A percentile compares a stretch with the other conserved stretches of the same genome.
Conservation (phyloP, 140 eudicot species). For the Anethum foeniculum region DNA sequence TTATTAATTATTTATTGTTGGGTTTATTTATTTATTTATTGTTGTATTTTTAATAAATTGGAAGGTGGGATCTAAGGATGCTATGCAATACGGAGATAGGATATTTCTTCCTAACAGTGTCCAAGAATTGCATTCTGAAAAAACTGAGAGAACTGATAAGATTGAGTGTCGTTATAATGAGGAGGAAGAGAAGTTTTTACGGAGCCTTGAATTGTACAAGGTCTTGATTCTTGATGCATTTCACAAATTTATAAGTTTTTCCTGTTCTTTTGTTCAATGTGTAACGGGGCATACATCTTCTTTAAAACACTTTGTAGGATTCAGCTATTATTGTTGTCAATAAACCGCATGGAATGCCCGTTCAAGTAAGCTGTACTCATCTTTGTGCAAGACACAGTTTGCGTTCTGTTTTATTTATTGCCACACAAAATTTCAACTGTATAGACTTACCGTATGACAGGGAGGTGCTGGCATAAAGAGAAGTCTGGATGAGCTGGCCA, state of each 20-base stretch:
- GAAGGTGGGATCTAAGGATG: slow-evolving; percentile 79
- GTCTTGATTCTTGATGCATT: slow-evolving; percentile 31
- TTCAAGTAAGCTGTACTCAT: slow-evolving; percentile 48
- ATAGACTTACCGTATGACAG: slow-evolving; percentile 26
- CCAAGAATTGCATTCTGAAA: slow-evolving; percentile 31
- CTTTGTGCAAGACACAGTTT: background rate
- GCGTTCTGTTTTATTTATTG: background rate
- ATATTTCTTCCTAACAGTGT: slow-evolving; percentile 71
- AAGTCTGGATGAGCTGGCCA: slow-evolving; percentile 89
- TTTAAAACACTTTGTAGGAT: slow-evolving; percentile 42
- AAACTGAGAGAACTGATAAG: slow-evolving; percentile 26
- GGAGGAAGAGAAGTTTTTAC: slow-evolving; percentile 62
- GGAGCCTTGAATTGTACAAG: slow-evolving; percentile 75
- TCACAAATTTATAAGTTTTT: background rate
- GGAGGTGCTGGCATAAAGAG: slow-evolving; percentile 84
- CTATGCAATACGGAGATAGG: slow-evolving; percentile 67
- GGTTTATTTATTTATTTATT: background rate
- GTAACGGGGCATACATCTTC: background rate
- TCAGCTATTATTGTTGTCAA: slow-evolving; percentile 75
- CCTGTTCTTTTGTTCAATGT: background rate
- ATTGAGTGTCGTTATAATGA: slow-evolving; percentile 32
- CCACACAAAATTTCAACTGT: background rate
- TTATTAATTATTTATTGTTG: background rate
- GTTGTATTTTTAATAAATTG: slow-evolving; percentile 5
- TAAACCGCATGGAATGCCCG: slow-evolving; percentile 98